Conservation (phyloP, 257 asterid species). For the Leptodermis oblonga region DNA sequence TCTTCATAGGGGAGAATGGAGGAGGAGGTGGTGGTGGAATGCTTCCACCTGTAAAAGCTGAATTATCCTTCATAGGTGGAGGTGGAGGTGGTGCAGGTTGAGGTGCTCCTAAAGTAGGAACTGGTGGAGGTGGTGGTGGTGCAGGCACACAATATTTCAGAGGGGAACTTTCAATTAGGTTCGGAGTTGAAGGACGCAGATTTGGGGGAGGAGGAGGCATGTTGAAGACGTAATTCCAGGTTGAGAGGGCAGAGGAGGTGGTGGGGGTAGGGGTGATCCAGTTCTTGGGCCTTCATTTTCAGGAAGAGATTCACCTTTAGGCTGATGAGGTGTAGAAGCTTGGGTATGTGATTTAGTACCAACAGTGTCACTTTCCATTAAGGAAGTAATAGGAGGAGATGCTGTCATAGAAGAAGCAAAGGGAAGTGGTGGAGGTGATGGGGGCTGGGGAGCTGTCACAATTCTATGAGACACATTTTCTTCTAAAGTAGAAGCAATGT, state of each 20-base stretch:
- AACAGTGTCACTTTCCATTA: neutral
- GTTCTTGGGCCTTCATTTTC: conserved; percentile 13
- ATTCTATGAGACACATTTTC: conserved; percentile 13
- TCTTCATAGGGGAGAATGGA: conserved; percentile 28
- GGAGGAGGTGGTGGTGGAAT: conserved; percentile 13
- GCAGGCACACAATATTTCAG: conserved; percentile 18
- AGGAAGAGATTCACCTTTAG: conserved; percentile 8
- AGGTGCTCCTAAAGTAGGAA: conserved; percentile 15
- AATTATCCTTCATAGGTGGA: conserved; percentile 18
- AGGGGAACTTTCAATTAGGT: conserved; percentile 26
- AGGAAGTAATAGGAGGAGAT: conserved; percentile 9
- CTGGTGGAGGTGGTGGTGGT: conserved; percentile 22
- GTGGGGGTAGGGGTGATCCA: conserved; percentile 14
- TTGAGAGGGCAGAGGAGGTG: conserved; percentile 18
- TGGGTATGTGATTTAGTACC: neutral
- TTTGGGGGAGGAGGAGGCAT: conserved; percentile 18
- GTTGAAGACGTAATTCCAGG: conserved; percentile 20
- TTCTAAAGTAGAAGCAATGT: conserved; percentile 23
- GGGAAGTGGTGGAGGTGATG: conserved; percentile 18
- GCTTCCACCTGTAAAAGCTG: conserved; percentile 16
- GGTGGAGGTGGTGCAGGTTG: conserved; percentile 27
- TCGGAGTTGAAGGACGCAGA: conserved; percentile 24
- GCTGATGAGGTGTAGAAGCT: conserved; percentile 1
- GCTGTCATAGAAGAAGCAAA: conserved; percentile 10
- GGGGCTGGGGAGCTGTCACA: neutral